These are phyloP conservation scores for Starmerella ratchasimensis DNA, from an alignment of 805 yeast species.

Conservation along the genomic window DNA sequence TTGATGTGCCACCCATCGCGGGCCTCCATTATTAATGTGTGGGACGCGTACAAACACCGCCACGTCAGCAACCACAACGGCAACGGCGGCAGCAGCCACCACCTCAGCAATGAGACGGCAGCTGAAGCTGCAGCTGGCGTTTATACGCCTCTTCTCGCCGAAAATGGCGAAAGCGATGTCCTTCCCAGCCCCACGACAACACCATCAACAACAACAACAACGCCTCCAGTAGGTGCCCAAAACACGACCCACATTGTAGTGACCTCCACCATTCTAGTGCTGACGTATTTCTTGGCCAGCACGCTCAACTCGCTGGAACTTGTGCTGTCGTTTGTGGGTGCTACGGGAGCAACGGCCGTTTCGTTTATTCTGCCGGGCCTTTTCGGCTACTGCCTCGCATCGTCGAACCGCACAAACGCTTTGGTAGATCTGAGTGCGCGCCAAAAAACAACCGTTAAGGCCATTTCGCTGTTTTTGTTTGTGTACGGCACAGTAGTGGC, in stretches of 20 bases:
- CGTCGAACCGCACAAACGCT: slow-evolving; percentile 21
- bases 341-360: slow-evolving; percentile 85
- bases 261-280: slow-evolving; percentile 34
- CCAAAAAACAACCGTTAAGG: slow-evolving; percentile 18
- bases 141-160: slow-evolving; percentile 5
- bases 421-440: slow-evolving; percentile 7
- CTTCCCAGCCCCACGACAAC: not conserved
- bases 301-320: slow-evolving; percentile 61
- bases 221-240: not conserved
- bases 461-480: slow-evolving; percentile 41
- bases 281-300: slow-evolving; percentile 52
- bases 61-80: not conserved
- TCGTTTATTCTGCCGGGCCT: slow-evolving; percentile 84
- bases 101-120: not conserved
- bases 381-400: slow-evolving; percentile 63
- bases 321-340: slow-evolving; percentile 77
- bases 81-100: too few species aligned
- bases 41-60: slow-evolving; percentile 29
- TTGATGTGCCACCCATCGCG: slow-evolving; percentile 85
- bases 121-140: not conserved
- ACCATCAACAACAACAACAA: not conserved
- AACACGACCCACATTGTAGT: slow-evolving; percentile 26
- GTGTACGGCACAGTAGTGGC: slow-evolving; percentile 61
- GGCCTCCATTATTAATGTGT: slow-evolving; percentile 61
- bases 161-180: not conserved